Evolutionary conservation across 73 alveolate species (phyloP), one percentile per base, ranked within the genome.

Genomic region (Uronychia setigera): DNA sequence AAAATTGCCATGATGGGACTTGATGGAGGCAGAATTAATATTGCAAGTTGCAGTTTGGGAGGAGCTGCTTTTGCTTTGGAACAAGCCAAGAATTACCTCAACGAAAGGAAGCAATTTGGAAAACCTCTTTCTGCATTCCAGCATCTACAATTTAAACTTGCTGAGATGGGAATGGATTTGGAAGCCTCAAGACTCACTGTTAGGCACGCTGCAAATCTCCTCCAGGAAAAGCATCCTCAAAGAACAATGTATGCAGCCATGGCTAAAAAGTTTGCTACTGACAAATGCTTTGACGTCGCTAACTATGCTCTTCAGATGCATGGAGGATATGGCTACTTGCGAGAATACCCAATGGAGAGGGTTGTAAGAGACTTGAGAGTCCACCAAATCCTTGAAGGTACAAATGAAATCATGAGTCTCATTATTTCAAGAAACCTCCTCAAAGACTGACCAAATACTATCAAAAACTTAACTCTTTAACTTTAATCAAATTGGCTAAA

Each of bases 11-110:
- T 96, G 94, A 58, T 91, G 33, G 99, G 97, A 58, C 88, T 96
- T 27, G 98, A 96, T 83, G 99, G 99, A 0, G 99, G 99, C 0
- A 87, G 99, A 81, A 80, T 96, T 26, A 96, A 96, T 59, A 96
- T 96, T 74, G 96, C 98, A 27, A 79, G 94, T 33, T 89, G 97
- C 79, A 82, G 94, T 34, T 86, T 96, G 0, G 98, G 99, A 35
- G 97, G 97, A 35, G 97, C 99, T 14, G 96, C 97, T 28, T 81
- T 60, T 28, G 88, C 95, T 14, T 76, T 96, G 34, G 97, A 89
- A 31, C 33, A 77, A 30, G 94, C 98, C 9, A 90, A 84, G 35
- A 93, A 89, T 30, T 96, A 96, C 82, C 58, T 96, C 35, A 74
- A 88, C 58, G 92, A 82, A 30, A 80, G 99, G 34, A 92, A 89